Base-by-base conservation (phyloP, 129 eudicot species). In the Cynara cardunculus region DNA sequence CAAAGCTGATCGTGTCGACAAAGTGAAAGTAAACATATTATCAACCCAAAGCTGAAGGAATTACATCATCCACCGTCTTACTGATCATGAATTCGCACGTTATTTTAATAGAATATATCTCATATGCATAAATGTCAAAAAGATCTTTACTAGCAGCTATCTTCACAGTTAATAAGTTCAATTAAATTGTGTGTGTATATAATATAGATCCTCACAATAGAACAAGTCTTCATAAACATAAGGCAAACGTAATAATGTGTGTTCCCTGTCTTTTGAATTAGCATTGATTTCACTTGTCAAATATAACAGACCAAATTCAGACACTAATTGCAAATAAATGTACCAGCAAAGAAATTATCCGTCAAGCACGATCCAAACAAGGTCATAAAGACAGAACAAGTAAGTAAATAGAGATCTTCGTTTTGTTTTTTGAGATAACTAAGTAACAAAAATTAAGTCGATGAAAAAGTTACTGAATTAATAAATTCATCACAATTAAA, bases 231-330 rank as follows among this genome's bases (percentile, higher is more conserved):
- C 31, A 61, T 31, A 78, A 39, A 49, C 59, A 71, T 24, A 41
- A 28, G 32, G 71, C 62, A 11, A 46, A 61, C 31, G 25, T 18
- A 81, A 72, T 80, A 31, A 78, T 78, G 21, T 27, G 28, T 62
- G 56, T 41, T n/a, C 66, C 62, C 66, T 82, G 66, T 69, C 62
- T 10, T 31, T 27, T 31, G 37, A 30, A 69, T 27, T 21, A 56
- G 31, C 81, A 69, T 82, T 68, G 27, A 68, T 69, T 46, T 49
- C 81, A 68, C 71, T 69, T 16, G 27, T 80, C 61, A 72, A 80
- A 46, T 35, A n/a, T 32, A 73, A 39, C 79, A 70, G 46, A 74
- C 69, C 73, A 73, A 66, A 46, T 81, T 25, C 75, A 74, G 79
- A 67, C 37, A 81, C 32, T 69, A 27, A 41, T 65, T 64, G 72